Conservation (phyloP, 345 rosid species). For the Cardamine resedifolia region DNA sequence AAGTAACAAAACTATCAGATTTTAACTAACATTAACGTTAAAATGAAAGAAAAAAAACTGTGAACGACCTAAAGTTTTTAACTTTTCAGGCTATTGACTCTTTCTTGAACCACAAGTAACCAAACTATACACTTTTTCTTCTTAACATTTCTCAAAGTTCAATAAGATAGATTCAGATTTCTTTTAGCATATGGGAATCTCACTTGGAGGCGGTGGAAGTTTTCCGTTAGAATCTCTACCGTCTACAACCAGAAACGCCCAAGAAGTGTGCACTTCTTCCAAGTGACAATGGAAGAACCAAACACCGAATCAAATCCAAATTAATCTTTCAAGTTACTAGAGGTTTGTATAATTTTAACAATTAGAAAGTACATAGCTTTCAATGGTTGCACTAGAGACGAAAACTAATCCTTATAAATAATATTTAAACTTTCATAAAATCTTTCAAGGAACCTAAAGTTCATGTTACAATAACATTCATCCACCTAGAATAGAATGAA, state of each 20-base stretch:
- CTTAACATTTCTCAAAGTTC: background rate
- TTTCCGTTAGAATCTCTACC: slow-evolving; percentile 61
- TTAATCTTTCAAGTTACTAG: slow-evolving; percentile 2
- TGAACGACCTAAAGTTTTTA: background rate
- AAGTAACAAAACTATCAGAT: background rate
- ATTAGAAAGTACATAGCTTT: slow-evolving; percentile 17
- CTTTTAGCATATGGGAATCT: slow-evolving; percentile 67
- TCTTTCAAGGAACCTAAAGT: background rate
- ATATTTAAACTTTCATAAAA: background rate
- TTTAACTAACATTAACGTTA: background rate
- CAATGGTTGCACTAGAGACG: background rate
- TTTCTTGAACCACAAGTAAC: background rate
- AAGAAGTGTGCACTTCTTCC: slow-evolving; percentile 81
- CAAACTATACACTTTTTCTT: background rate
- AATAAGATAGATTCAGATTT: background rate
- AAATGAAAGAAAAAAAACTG: background rate
- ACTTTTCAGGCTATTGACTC: background rate
- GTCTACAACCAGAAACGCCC: slow-evolving; percentile 80
- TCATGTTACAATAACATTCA: background rate
- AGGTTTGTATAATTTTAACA: background rate
- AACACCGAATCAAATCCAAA: slow-evolving; percentile 44
- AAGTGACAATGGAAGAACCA: slow-evolving; percentile 88
- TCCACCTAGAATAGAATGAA: slow-evolving; percentile 1
- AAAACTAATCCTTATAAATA: background rate
- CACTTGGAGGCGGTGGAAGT: slow-evolving; percentile 67